phyloP scores from a whole-genome alignment of 192 early-diverging fungal species.

The Backusella sp. region DNA sequence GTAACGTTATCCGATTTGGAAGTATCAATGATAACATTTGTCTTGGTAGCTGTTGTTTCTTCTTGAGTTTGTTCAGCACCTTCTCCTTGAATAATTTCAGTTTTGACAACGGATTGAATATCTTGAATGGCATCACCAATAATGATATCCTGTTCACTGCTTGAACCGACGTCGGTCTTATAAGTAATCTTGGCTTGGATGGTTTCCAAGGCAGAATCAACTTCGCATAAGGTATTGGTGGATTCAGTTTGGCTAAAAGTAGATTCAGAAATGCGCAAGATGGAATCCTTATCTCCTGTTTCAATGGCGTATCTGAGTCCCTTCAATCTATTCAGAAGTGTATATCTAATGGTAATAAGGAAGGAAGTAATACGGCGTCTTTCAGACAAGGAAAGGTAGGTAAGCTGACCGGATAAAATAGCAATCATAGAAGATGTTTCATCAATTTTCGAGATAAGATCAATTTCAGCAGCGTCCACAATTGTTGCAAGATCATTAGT shows the following conservation, averaged over 20 bases:
- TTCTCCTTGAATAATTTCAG: not conserved
- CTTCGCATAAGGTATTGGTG: not conserved
- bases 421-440: not conserved
- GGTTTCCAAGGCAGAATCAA: not conserved
- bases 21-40: not conserved
- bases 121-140: not conserved
- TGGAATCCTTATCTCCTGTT: not conserved
- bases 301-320: not conserved
- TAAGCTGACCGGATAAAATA: not conserved
- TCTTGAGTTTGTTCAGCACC: not conserved
- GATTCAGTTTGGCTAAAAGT: not conserved
- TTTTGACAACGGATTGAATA: not conserved
- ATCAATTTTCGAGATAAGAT: conserved; percentile 5
- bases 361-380: not conserved
- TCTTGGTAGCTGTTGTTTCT: not conserved
- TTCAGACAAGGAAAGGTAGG: not conserved
- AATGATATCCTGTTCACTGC: not conserved
- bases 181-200: not conserved
- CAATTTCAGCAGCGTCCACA: conserved; percentile 9
- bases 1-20: not conserved
- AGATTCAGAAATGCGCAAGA: not conserved
- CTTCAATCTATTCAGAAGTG: not conserved
- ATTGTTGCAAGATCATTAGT: not conserved
- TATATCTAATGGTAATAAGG: not conserved
- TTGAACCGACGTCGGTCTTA: not conserved